phyloP scores from a whole-genome alignment of 2,329 filamentous ascomycete species.

The Arthroderma sp. region DNA sequence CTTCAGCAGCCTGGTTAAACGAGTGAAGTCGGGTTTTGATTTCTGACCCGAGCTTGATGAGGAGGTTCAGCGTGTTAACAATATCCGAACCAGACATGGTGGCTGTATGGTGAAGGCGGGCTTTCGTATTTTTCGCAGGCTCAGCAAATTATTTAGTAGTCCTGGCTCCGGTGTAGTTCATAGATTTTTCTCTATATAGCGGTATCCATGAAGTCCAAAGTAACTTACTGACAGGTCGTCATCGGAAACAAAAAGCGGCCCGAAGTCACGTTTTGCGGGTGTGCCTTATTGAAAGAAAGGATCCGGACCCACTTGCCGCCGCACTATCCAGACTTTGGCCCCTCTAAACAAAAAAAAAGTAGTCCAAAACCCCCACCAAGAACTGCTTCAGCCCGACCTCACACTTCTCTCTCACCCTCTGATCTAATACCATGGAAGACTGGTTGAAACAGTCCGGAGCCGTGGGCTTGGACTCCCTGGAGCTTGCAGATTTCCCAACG shows the following conservation, averaged over 20 bases:
- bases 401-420: constrained; percentile 6
- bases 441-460: constrained; percentile 22
- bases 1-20: constrained; percentile 2
- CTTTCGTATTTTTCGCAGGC: no score
- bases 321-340: background rate
- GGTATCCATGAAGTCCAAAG: no score
- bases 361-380: constrained; percentile 3
- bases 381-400: constrained; percentile 4
- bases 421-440: constrained; percentile 20
- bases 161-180: no score
- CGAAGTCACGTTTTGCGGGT: no score
- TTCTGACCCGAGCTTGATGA: constrained; percentile 2
- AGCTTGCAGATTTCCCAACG: constrained; percentile 21
- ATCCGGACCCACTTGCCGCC: background rate
- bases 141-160: no score
- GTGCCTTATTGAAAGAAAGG: background rate
- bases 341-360: constrained; percentile 3
- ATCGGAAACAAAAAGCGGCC: no score
- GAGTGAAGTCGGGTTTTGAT: constrained; percentile 3
- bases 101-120: background rate
- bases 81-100: constrained; percentile 1
- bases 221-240: no score
- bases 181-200: no score
- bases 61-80: background rate
- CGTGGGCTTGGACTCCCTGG: constrained; percentile 18